Conservation (phyloP, 2,329 filamentous ascomycete genomes). For the Colletotrichum sp. region DNA sequence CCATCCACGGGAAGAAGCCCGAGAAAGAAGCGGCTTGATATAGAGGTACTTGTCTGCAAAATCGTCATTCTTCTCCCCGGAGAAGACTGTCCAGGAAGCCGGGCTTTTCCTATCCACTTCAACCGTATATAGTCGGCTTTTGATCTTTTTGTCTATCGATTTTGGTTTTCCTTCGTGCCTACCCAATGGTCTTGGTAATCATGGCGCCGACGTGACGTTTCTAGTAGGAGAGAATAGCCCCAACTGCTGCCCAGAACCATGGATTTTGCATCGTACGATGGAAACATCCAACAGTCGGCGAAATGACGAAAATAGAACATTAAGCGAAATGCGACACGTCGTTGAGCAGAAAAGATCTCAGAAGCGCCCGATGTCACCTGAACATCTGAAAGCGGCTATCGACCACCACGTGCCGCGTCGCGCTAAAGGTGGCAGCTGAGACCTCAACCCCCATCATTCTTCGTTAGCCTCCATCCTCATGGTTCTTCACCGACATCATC, state of each 20-base stretch:
- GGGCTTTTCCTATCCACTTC: no score
- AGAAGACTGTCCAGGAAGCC: no score
- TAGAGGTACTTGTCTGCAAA: no score
- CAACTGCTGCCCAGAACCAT: accelerated
- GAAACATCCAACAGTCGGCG: accelerated
- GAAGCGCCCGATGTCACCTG: not conserved
- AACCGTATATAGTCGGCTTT: no score
- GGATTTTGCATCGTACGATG: not conserved
- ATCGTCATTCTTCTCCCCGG: no score
- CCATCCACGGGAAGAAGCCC: not conserved
- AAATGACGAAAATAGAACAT: not conserved
- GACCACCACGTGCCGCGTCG: not conserved
- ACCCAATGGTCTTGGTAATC: no score
- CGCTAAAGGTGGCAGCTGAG: conserved; percentile 7
- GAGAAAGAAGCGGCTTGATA: accelerated
- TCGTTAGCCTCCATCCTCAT: not conserved
- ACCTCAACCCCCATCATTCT: not conserved
- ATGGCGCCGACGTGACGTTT: no score
- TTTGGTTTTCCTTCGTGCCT: no score
- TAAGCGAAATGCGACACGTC: not conserved
- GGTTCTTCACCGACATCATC: not conserved
- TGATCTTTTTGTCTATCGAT: no score
- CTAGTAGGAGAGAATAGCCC: accelerated
- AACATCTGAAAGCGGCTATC: not conserved
- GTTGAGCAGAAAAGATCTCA: not conserved